A percentile compares a stretch with the other conserved stretches of the same genome.
Evolutionary conservation across 345 rosid species (phyloP).

Genomic region (Gossypium anomalum): DNA sequence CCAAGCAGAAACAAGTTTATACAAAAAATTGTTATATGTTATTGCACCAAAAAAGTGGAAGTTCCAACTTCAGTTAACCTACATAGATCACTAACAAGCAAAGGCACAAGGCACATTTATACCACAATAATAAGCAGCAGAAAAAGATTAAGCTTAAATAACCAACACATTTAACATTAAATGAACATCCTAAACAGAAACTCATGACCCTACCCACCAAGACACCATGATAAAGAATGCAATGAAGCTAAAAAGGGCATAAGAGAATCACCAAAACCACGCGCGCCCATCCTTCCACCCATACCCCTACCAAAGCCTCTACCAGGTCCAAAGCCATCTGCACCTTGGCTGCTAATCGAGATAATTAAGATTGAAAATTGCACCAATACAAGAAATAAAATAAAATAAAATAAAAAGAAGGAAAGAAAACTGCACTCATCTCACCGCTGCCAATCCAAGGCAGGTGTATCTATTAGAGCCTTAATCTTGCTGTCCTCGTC

Average conservation of each 20-base stretch:
- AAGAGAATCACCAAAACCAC: slow-evolving; percentile 81
- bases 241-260: slow-evolving; percentile 4
- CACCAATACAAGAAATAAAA: slow-evolving; percentile 2
- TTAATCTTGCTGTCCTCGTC: slow-evolving; percentile 95
- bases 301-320: slow-evolving; percentile 94
- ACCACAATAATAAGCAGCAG: neutral
- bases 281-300: slow-evolving; percentile 89
- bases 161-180: neutral
- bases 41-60: neutral
- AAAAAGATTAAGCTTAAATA: neutral
- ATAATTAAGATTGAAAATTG: neutral
- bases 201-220: neutral
- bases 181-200: neutral
- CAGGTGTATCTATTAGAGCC: slow-evolving; percentile 89
- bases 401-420: neutral
- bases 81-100: neutral
- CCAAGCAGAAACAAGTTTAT: neutral
- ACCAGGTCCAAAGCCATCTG: slow-evolving; percentile 81
- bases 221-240: neutral
- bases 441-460: slow-evolving; percentile 99
- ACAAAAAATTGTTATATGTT: neutral
- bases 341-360: slow-evolving; percentile 62
- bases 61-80: neutral
- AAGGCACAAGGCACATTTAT: neutral
- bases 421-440: slow-evolving; percentile 20